Evolutionary conservation across 352 stramenopile species (phyloP).

Genomic region (Pythium chondricola): DNA sequence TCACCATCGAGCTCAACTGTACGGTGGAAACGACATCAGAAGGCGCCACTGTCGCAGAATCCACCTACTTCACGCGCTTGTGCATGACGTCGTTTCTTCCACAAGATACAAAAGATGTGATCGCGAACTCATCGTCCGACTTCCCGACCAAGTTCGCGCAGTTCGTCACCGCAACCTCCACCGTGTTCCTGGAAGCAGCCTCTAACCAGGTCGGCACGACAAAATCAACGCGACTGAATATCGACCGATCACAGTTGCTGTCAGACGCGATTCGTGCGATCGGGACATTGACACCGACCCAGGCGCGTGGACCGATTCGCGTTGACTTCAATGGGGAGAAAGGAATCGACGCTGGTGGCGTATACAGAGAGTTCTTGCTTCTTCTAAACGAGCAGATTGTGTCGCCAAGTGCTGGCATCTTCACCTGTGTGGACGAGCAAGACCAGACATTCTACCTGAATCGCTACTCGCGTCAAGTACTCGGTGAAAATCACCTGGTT

Average conservation of each 20-base stretch:
- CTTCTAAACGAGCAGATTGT: constrained; percentile 48
- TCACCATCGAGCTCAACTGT: too few relatives aligned
- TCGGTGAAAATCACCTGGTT: constrained; percentile 52
- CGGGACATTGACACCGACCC: not conserved
- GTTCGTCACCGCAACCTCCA: constrained; percentile 9
- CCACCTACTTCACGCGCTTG: not conserved
- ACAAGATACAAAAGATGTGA: constrained; percentile 2
- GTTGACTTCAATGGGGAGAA: constrained; percentile 69
- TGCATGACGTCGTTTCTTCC: not conserved
- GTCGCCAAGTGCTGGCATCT: constrained; percentile 25
- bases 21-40: not conserved
- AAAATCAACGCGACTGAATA: not conserved
- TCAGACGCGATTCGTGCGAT: constrained; percentile 8
- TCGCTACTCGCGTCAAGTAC: constrained; percentile 1
- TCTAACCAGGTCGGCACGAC: constrained; percentile 4
- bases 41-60: not conserved
- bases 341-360: constrained; percentile 62
- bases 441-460: constrained; percentile 53
- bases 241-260: constrained; percentile 5
- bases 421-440: constrained; percentile 32
- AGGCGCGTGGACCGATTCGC: constrained; percentile 18
- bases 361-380: constrained; percentile 76
- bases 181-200: constrained; percentile 7
- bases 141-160: constrained; percentile 15
- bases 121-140: constrained; percentile 2